Percentiles rank a stretch among this genome's conserved stretches.
Evolutionary conservation across 2,329 filamentous ascomycete genomes (phyloP).

Genomic region (Aspergillus pseudoglaucus): DNA sequence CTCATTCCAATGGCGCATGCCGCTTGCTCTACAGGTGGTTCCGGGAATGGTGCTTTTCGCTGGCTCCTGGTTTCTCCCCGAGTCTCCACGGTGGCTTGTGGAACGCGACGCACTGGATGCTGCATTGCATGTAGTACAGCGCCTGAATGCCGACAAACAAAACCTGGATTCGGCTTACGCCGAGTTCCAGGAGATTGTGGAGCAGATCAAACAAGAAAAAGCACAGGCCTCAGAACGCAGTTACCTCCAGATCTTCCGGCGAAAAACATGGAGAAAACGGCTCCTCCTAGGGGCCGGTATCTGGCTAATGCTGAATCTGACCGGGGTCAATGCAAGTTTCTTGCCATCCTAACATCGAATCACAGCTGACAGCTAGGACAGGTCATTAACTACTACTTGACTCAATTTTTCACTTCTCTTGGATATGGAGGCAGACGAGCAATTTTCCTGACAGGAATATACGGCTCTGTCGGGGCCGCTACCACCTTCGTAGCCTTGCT

Average conservation of each 20-base stretch:
- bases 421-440: constrained; percentile 50
- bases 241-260: constrained; percentile 43
- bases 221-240: constrained; percentile 37
- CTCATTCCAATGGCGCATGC: constrained; percentile 31
- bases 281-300: not conserved
- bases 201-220: constrained; percentile 55
- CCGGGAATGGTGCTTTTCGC: constrained; percentile 33
- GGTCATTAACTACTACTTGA: constrained; percentile 39
- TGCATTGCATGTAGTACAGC: constrained; percentile 43
- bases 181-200: constrained; percentile 21
- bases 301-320: not conserved
- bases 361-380: constrained; percentile 58
- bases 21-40: constrained; percentile 31
- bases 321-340: not conserved
- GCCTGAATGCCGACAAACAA: constrained; percentile 49
- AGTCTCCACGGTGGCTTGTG: constrained; percentile 30
- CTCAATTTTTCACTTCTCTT: constrained; percentile 38
- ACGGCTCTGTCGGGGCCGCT: constrained; percentile 51
- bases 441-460: constrained; percentile 54
- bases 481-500: constrained; percentile 45
- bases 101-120: constrained; percentile 45
- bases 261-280: constrained; percentile 50
- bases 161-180: constrained; percentile 53
- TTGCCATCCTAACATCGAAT: constrained; percentile 52
- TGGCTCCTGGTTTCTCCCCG: constrained; percentile 29